Percentiles rank a stretch among this genome's conserved stretches.
Conservation (phyloP, 1,284 basidiomycete species). For the Omphalotus olearius region DNA sequence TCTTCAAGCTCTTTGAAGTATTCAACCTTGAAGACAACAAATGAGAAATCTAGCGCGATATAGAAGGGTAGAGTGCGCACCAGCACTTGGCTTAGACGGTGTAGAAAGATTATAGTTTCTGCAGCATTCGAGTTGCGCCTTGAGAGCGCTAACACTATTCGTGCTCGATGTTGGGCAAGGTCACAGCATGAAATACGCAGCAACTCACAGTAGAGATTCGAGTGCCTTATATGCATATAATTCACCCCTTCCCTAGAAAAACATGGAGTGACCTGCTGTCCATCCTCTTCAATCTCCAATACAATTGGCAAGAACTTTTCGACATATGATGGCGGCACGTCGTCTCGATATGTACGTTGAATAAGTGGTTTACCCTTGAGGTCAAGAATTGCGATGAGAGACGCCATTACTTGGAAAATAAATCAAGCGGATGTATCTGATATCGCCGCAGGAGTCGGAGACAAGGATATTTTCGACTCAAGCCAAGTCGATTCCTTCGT, state of each 20-base stretch:
- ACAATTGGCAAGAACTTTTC: constrained; percentile 94
- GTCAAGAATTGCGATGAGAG: constrained; percentile 90
- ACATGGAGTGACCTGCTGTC: constrained; percentile 91
- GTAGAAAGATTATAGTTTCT: constrained; percentile 95
- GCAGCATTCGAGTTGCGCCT: constrained; percentile 96
- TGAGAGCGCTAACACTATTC: constrained; percentile 87
- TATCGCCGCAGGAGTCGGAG: too few relatives aligned
- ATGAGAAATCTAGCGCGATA: background rate
- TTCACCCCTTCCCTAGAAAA: constrained; percentile 93
- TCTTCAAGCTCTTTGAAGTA: constrained; percentile 99
- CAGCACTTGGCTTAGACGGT: constrained; percentile 85
- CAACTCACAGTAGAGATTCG: constrained; percentile 89
- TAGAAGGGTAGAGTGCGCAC: constrained; percentile 18
- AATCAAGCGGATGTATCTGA: too few relatives aligned
- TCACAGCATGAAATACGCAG: background rate
- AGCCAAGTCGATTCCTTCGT: too few relatives aligned
- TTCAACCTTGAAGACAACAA: constrained; percentile 45
- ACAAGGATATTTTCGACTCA: too few relatives aligned
- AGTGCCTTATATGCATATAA: constrained; percentile 98
- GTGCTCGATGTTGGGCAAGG: background rate
- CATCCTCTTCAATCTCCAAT: constrained; percentile 97
- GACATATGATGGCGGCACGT: constrained; percentile 85
- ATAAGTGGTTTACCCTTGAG: constrained; percentile 99
- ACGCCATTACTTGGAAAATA: constrained; percentile 32
- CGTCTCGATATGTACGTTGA: constrained; percentile 96